phyloP scores from a whole-genome alignment of 495 filamentous ascomycete genomes.

The Lasiosphaeria miniovina region DNA sequence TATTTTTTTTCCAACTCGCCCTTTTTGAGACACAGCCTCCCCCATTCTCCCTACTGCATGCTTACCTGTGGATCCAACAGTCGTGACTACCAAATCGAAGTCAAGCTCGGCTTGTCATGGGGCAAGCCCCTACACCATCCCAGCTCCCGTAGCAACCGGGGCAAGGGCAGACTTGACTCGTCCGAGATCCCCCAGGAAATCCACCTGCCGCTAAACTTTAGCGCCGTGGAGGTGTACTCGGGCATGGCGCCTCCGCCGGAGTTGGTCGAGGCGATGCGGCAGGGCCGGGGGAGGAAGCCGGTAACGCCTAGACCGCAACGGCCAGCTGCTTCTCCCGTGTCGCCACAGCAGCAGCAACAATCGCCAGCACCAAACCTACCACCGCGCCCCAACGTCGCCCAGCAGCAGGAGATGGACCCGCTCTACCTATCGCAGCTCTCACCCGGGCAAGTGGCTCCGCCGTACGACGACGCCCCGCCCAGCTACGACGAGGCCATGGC shows the following conservation, averaged over 20 bases:
- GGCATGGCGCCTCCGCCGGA: constrained; percentile 80
- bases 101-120: constrained; percentile 70
- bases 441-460: constrained; percentile 28
- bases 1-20: background rate
- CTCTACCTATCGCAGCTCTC: constrained; percentile 48
- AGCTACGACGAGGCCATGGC: constrained; percentile 93
- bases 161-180: constrained; percentile 18
- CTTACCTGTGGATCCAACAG: constrained; percentile 3
- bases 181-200: constrained; percentile 60
- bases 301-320: constrained; percentile 7
- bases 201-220: constrained; percentile 72
- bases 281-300: constrained; percentile 22
- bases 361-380: constrained; percentile 32
- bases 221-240: constrained; percentile 73
- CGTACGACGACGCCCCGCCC: constrained; percentile 64
- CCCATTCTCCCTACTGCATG: background rate
- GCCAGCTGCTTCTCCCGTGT: background rate
- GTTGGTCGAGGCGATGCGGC: constrained; percentile 66
- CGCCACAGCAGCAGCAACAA: background rate
- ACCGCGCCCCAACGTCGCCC: constrained; percentile 25
- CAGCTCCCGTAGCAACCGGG: constrained; percentile 6
- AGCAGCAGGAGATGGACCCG: constrained; percentile 25
- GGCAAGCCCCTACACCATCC: constrained; percentile 25
- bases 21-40: background rate
- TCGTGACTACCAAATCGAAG: constrained; percentile 76